phyloP scores from a whole-genome alignment of 208 protist genomes.

The Leishmania gerbilli region DNA sequence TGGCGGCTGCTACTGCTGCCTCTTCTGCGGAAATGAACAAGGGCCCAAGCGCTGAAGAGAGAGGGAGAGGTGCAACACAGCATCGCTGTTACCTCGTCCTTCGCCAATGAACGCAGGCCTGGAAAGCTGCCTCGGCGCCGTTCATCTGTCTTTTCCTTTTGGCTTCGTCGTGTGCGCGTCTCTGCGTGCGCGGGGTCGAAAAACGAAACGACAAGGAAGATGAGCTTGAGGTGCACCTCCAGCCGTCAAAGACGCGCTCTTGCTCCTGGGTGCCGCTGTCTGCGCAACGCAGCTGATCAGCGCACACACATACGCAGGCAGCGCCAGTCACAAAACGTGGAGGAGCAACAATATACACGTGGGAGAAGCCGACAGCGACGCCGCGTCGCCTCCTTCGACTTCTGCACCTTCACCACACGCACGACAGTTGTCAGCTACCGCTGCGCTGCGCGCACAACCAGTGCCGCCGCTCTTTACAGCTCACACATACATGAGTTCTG shows the following conservation, averaged over 20 bases:
- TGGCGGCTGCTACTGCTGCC: background rate
- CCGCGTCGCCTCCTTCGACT: background rate
- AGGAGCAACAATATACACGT: background rate
- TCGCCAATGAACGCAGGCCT: background rate
- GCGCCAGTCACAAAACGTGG: background rate
- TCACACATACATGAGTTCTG: conserved; percentile 54
- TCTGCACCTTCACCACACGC: background rate
- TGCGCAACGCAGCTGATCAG: background rate
- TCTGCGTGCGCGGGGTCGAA: background rate
- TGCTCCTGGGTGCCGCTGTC: background rate
- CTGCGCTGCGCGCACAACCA: background rate
- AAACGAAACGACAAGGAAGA: background rate
- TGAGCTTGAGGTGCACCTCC: background rate
- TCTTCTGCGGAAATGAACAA: background rate
- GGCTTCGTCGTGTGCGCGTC: background rate
- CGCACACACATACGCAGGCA: background rate
- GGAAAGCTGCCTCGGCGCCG: background rate
- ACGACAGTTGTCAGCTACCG: background rate
- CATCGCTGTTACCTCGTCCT: background rate
- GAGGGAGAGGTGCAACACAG: background rate
- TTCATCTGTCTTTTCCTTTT: background rate
- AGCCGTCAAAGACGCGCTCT: background rate
- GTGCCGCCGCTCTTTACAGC: background rate
- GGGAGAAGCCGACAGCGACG: conserved; percentile 3
- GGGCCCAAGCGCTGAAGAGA: background rate